A percentile compares a stretch with the other conserved stretches of the same genome.
Conservation (phyloP, 495 filamentous ascomycete genomes). For the Bathelium albidoporum region DNA sequence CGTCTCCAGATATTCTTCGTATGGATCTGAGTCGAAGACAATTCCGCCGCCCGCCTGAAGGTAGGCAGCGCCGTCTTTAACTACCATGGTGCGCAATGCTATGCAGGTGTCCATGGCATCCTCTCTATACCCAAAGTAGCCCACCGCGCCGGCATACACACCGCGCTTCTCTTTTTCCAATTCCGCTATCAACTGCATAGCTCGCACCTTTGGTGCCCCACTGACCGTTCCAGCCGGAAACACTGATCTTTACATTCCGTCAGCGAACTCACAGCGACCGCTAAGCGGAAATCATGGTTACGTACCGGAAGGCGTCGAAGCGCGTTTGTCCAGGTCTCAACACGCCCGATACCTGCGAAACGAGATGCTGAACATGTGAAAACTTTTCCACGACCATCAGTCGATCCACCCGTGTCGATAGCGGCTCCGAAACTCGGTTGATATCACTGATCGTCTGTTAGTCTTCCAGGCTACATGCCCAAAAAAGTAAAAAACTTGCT, state of each 20-base stretch:
- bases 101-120: conserved; percentile 99
- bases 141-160: conserved; percentile 93
- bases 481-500: too few species aligned
- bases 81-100: conserved; percentile 90
- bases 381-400: conserved; percentile 96
- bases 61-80: conserved; percentile 85
- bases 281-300: not conserved
- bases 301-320: conserved; percentile 77
- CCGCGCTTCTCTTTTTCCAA: conserved; percentile 87
- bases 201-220: conserved; percentile 88
- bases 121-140: conserved; percentile 76
- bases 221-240: conserved; percentile 93
- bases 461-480: too few species aligned
- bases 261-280: not conserved
- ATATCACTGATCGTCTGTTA: too few species aligned
- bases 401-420: conserved; percentile 75
- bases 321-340: conserved; percentile 73
- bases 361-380: conserved; percentile 92
- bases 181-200: conserved; percentile 95
- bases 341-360: conserved; percentile 85
- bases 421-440: conserved; percentile 89
- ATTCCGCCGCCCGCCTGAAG: conserved; percentile 92
- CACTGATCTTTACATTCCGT: conserved; percentile 43
- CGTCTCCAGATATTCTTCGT: conserved; percentile 94
- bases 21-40: conserved; percentile 87